phyloP scores from a whole-genome alignment of 2,329 filamentous ascomycete species.

The Trichoderma cornu-damae region DNA sequence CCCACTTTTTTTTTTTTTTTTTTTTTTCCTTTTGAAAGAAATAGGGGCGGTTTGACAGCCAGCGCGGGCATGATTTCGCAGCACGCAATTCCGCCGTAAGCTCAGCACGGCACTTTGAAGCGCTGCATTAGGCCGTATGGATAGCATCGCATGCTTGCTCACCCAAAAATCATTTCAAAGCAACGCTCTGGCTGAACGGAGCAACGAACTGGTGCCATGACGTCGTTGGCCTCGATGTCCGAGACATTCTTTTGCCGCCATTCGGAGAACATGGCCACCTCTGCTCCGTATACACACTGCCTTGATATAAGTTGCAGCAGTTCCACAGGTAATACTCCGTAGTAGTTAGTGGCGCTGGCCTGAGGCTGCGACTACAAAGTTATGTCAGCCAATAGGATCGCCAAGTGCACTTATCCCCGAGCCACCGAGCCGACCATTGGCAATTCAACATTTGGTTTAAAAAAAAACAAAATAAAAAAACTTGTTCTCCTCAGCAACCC shows the following conservation, averaged over 20 bases:
- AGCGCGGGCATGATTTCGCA: neutral
- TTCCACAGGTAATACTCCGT: too few relatives aligned
- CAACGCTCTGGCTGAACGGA: neutral
- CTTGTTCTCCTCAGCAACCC: slow-evolving; percentile 20
- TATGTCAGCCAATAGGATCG: slow-evolving; percentile 30
- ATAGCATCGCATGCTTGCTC: neutral
- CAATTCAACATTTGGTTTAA: slow-evolving; percentile 28
- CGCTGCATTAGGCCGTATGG: neutral
- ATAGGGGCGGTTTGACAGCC: neutral
- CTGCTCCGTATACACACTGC: too few relatives aligned
- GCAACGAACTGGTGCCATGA: neutral
- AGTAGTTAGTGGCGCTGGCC: too few relatives aligned
- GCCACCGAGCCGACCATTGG: slow-evolving; percentile 34
- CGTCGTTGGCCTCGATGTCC: slow-evolving; percentile 12
- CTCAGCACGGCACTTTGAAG: neutral
- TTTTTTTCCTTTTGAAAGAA: too few relatives aligned
- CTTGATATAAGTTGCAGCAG: too few relatives aligned
- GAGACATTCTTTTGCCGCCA: neutral
- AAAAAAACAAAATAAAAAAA: too few relatives aligned
- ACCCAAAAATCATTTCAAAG: neutral
- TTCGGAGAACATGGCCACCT: too few relatives aligned
- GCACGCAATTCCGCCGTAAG: neutral
- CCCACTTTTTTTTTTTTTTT: too few relatives aligned
- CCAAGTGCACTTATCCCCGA: slow-evolving; percentile 33
- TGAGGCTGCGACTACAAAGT: neutral